A percentile compares a stretch with the other conserved stretches of the same genome.
Conservation (phyloP, 345 rosid genomes). For the Lepidium didymum region DNA sequence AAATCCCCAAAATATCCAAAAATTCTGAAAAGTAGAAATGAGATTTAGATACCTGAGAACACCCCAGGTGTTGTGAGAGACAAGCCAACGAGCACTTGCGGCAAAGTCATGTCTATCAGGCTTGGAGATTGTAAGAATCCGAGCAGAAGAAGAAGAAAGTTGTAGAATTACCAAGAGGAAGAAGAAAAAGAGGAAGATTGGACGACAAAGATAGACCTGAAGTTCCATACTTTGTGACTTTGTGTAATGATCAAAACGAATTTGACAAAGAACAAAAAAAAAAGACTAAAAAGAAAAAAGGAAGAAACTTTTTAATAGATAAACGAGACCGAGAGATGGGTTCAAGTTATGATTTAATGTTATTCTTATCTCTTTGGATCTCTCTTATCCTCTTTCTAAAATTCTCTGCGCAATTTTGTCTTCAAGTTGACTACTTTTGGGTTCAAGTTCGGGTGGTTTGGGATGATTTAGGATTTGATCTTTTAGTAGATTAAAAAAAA, state of each 20-base stretch:
- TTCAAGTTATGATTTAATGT: too few species aligned
- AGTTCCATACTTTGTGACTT: conserved; percentile 10
- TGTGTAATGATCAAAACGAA: not conserved
- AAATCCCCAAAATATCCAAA: not conserved
- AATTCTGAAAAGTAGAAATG: not conserved
- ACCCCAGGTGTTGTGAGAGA: conserved; percentile 76
- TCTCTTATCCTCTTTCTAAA: not conserved
- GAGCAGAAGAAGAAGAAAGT: conserved; percentile 36
- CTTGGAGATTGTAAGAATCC: conserved; percentile 34
- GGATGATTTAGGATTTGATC: too few species aligned
- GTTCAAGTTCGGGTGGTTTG: too few species aligned
- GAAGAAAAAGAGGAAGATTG: not conserved
- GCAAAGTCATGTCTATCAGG: conserved; percentile 55
- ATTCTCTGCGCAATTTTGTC: not conserved
- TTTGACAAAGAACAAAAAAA: not conserved
- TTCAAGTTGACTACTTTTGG: not conserved
- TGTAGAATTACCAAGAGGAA: conserved; percentile 1
- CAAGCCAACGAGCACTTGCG: conserved; percentile 82
- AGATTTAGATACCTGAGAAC: conserved; percentile 49
- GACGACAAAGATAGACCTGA: not conserved
- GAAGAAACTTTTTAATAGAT: not conserved
- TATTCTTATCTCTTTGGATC: not conserved
- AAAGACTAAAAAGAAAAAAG: not conserved
- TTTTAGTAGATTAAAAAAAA: too few species aligned
- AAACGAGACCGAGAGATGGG: not conserved